Conservation (phyloP, 2,329 filamentous ascomycete species). For the Penicillium capsulatum region DNA sequence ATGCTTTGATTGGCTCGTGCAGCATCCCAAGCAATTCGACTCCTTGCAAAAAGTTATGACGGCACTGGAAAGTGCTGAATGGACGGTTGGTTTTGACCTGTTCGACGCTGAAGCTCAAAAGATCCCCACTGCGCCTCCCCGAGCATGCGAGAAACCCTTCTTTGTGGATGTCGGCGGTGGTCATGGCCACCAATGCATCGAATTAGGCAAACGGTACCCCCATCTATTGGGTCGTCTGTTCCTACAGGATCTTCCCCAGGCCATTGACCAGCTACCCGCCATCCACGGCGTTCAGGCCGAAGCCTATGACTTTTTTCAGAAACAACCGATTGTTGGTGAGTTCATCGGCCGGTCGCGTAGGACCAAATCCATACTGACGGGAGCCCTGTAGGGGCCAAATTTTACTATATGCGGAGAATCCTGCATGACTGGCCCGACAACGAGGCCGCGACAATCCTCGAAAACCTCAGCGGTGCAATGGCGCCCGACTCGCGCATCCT, state of each 20-base stretch:
- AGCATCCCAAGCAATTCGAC: constrained; percentile 25
- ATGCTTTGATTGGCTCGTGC: constrained; percentile 27
- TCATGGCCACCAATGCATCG: constrained; percentile 38
- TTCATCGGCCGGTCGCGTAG: too few species aligned
- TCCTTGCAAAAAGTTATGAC: constrained; percentile 25
- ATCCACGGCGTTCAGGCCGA: constrained; percentile 28
- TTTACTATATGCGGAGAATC: constrained; percentile 29
- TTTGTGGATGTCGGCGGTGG: constrained; percentile 44
- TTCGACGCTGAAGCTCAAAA: constrained; percentile 16
- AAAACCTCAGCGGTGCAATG: constrained; percentile 25
- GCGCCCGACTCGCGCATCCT: constrained; percentile 34
- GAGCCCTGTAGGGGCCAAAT: constrained; percentile 27
- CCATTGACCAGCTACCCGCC: constrained; percentile 24
- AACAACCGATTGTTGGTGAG: constrained; percentile 20
- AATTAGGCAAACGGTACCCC: constrained; percentile 32
- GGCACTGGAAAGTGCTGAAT: constrained; percentile 19
- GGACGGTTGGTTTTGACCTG: constrained; percentile 19
- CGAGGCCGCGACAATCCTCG: constrained; percentile 29
- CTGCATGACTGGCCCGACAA: constrained; percentile 29
- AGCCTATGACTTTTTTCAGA: constrained; percentile 16
- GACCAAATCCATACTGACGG: too few species aligned
- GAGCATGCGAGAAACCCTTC: constrained; percentile 21
- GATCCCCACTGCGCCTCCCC: constrained; percentile 2
- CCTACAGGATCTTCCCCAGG: constrained; percentile 40
- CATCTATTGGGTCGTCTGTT: constrained; percentile 34